Conservation (phyloP, 768 basidiomycete species). For the Rhodocollybia butyracea region DNA sequence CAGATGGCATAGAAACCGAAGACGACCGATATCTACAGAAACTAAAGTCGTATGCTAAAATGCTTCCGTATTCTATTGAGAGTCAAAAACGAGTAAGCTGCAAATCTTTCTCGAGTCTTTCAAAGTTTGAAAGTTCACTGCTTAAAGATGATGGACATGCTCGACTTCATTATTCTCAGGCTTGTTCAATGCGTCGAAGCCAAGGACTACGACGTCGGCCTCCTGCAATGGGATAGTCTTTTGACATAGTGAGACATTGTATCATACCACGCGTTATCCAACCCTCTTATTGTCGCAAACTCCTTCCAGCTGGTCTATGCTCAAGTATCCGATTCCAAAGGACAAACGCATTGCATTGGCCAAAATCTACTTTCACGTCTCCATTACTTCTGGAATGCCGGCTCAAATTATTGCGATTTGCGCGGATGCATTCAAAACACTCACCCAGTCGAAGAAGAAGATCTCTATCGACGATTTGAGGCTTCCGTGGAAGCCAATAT, state of each 20-base stretch:
- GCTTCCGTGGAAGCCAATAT: constrained; percentile 81
- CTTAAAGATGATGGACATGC: constrained; percentile 69
- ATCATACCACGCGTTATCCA: neutral
- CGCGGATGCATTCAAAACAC: constrained; percentile 55
- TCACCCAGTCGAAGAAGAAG: constrained; percentile 71
- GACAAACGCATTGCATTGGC: constrained; percentile 70
- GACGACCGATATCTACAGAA: constrained; percentile 54
- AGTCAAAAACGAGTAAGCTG: no score
- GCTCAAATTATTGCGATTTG: constrained; percentile 63
- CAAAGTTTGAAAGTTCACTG: no score
- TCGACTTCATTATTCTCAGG: constrained; percentile 69
- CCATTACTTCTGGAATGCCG: constrained; percentile 75
- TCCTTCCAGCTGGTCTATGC: constrained; percentile 63
- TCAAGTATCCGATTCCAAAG: constrained; percentile 86
- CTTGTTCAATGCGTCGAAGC: constrained; percentile 74
- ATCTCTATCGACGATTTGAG: constrained; percentile 74
- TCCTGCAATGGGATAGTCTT: constrained; percentile 80
- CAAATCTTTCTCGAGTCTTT: no score
- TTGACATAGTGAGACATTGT: constrained; percentile 55
- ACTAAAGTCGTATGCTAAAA: constrained; percentile 57
- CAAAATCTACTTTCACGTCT: constrained; percentile 76
- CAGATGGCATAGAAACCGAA: constrained; percentile 26
- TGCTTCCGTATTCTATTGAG: constrained; percentile 77
- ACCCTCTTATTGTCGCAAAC: constrained; percentile 10
- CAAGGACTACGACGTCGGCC: constrained; percentile 78